Evolutionary conservation across 2,329 filamentous ascomycete genomes (phyloP).

Genomic region (Neofusicoccum sp.): DNA sequence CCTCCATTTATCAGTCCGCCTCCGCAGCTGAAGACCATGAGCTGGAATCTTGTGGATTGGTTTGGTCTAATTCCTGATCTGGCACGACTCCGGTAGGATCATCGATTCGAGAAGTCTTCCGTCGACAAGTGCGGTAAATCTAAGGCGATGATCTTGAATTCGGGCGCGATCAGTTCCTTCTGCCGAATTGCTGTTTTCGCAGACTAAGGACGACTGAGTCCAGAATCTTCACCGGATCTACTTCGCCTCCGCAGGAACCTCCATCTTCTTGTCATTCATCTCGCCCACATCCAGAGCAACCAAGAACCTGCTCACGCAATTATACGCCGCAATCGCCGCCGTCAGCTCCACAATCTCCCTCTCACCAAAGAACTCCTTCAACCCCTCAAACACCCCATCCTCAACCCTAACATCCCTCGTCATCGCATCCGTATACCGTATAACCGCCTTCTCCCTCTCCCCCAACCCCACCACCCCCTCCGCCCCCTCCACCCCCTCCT

Average conservation of each 20-base stretch:
- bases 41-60: no score
- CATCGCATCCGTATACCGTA: slow-evolving; percentile 80
- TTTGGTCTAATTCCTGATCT: no score
- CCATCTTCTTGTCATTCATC: slow-evolving; percentile 31
- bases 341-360: slow-evolving; percentile 79
- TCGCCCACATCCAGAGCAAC: slow-evolving; percentile 71
- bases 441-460: slow-evolving; percentile 48
- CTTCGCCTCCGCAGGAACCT: slow-evolving; percentile 9
- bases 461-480: slow-evolving; percentile 18
- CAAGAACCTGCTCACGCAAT: slow-evolving; percentile 80
- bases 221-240: not conserved
- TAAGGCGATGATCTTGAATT: no score
- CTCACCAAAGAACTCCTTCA: slow-evolving; percentile 64
- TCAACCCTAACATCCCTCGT: slow-evolving; percentile 68
- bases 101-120: no score
- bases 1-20: no score
- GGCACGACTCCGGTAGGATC: no score
- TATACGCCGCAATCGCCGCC: slow-evolving; percentile 75
- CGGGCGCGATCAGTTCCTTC: no score
- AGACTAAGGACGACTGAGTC: no score
- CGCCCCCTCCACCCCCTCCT: slow-evolving; percentile 38
- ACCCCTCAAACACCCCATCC: slow-evolving; percentile 63
- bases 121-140: no score
- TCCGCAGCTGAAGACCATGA: no score
- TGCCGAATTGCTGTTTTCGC: no score